These are phyloP conservation scores for Clarireedia sp. DNA, from an alignment of 2,329 filamentous ascomycete species.

Conservation along the genomic window DNA sequence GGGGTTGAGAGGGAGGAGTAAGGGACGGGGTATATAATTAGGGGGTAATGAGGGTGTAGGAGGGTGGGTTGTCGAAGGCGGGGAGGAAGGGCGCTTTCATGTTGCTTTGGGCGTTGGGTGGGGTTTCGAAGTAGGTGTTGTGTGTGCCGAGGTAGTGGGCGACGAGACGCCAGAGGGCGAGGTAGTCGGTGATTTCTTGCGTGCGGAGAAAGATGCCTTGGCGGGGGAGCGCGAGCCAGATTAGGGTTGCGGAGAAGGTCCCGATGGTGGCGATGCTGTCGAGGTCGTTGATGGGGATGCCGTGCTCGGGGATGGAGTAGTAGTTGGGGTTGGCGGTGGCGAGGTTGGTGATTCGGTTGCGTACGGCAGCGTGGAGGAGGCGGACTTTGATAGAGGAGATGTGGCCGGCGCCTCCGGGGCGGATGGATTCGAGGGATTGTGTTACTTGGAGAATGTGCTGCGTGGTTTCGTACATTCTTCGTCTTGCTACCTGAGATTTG, in stretches of 20 bases:
- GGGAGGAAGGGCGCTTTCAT: conserved; percentile 60
- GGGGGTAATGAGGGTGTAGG: conserved; percentile 74
- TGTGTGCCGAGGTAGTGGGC: conserved; percentile 65
- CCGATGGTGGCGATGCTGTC: conserved; percentile 66
- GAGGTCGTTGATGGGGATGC: conserved; percentile 67
- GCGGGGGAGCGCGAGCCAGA: conserved; percentile 62
- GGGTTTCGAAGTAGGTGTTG: conserved; percentile 49
- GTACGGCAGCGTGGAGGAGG: conserved; percentile 60
- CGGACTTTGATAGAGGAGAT: conserved; percentile 59
- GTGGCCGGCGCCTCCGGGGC: conserved; percentile 60
- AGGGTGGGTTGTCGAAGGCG: conserved; percentile 57
- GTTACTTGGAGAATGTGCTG: conserved; percentile 70
- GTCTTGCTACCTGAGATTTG: conserved; percentile 44
- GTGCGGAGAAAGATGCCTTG: conserved; percentile 60
- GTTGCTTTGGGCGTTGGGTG: conserved; percentile 47
- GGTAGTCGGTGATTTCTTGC: conserved; percentile 60
- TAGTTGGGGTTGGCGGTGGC: conserved; percentile 49
- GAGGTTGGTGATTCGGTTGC: conserved; percentile 55
- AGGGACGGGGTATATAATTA: no score
- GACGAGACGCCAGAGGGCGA: conserved; percentile 70
- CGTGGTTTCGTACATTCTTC: conserved; percentile 62
- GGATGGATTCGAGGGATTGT: conserved; percentile 52
- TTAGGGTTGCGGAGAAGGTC: conserved; percentile 59
- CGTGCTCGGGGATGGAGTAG: conserved; percentile 50
- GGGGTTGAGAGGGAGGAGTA: conserved; percentile 53